Conservation (phyloP, 1,284 basidiomycete genomes). For the Rhodofomes roseus region DNA sequence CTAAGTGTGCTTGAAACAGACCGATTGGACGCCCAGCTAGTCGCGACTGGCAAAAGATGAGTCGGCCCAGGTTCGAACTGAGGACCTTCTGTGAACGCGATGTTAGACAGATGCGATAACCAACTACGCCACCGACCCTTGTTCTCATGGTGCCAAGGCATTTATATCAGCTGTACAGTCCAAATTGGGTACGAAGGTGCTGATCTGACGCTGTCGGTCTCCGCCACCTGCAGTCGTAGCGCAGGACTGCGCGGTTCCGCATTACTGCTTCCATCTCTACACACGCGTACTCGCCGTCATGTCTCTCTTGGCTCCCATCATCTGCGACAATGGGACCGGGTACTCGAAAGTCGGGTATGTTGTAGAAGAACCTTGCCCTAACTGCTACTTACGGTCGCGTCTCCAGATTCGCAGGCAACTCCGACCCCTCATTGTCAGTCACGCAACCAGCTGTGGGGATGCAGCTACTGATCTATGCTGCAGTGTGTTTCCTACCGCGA, state of each 20-base stretch:
- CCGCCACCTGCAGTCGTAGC: neutral
- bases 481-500: slow-evolving; percentile 94
- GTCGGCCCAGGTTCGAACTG: slow-evolving; percentile 23
- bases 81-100: slow-evolving; percentile 16
- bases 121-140: slow-evolving; percentile 61
- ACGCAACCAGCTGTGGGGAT: neutral
- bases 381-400: slow-evolving; percentile 8
- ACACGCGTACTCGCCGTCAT: slow-evolving; percentile 36
- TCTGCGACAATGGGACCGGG: slow-evolving; percentile 97
- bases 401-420: slow-evolving; percentile 93
- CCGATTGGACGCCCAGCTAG: neutral
- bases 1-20: too few species aligned
- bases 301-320: slow-evolving; percentile 84
- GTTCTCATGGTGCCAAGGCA: neutral
- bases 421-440: slow-evolving; percentile 92
- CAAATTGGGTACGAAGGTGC: too few species aligned
- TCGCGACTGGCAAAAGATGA: slow-evolving; percentile 4
- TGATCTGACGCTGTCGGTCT: neutral
- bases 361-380: neutral
- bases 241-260: neutral
- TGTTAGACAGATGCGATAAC: slow-evolving; percentile 75
- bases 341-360: slow-evolving; percentile 95
- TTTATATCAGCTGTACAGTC: too few species aligned
- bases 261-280: neutral
- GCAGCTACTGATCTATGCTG: neutral